These are phyloP conservation scores for Hericium rajendrae DNA, from an alignment of 768 basidiomycete species.

Conservation along the genomic window DNA sequence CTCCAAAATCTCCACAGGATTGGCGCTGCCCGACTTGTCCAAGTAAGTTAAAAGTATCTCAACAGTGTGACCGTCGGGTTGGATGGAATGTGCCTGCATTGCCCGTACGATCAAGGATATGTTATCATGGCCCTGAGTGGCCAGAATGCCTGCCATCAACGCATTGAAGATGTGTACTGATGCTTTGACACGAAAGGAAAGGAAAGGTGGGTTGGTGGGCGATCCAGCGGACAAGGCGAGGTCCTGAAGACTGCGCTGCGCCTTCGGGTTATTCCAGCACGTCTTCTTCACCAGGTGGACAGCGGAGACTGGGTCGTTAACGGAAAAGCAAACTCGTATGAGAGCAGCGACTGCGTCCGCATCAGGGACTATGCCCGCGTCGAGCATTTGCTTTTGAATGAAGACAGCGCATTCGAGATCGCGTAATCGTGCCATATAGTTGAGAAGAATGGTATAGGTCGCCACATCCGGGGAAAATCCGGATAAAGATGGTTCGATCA, in stretches of 20 bases:
- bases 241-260: not conserved
- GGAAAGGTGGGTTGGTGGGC: not conserved
- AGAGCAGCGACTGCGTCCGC: slow-evolving; percentile 10
- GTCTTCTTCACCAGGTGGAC: slow-evolving; percentile 1
- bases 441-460: slow-evolving; percentile 13
- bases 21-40: slow-evolving; percentile 30
- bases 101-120: slow-evolving; percentile 38
- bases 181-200: slow-evolving; percentile 13
- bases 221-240: not conserved
- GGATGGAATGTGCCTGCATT: slow-evolving; percentile 43
- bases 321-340: slow-evolving; percentile 8
- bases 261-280: slow-evolving; percentile 2
- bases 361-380: slow-evolving; percentile 6
- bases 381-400: slow-evolving; percentile 5
- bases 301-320: slow-evolving; percentile 3
- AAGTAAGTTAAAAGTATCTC: slow-evolving; percentile 48
- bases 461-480: slow-evolving; percentile 8
- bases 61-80: slow-evolving; percentile 44
- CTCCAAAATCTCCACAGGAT: slow-evolving; percentile 37
- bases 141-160: slow-evolving; percentile 41
- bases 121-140: slow-evolving; percentile 37
- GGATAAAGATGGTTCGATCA: not conserved
- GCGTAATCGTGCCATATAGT: slow-evolving; percentile 2
- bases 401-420: not conserved
- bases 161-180: slow-evolving; percentile 48